Percentiles rank a stretch among this genome's conserved stretches.
phyloP scores from a whole-genome alignment of 352 stramenopile species.

The Globisporangium barbulae region DNA sequence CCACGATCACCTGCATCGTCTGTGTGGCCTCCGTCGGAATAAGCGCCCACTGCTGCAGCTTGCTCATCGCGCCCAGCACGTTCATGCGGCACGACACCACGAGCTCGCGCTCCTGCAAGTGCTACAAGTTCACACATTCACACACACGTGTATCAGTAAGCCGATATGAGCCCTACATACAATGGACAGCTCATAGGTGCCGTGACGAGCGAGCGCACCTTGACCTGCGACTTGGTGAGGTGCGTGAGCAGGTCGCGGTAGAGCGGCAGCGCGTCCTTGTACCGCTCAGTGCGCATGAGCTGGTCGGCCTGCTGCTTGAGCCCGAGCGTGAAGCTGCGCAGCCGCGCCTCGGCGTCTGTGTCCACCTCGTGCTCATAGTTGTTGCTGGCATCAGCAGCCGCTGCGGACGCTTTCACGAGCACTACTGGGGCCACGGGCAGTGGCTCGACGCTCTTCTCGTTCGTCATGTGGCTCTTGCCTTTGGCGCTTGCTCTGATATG shows the following conservation, averaged over 20 bases:
- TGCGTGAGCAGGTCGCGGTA: slow-evolving; percentile 75
- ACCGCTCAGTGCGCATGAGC: slow-evolving; percentile 46
- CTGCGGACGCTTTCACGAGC: not conserved
- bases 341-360: slow-evolving; percentile 41
- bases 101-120: slow-evolving; percentile 44
- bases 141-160: not conserved
- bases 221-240: slow-evolving; percentile 63
- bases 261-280: slow-evolving; percentile 49
- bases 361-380: slow-evolving; percentile 27
- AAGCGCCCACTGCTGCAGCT: slow-evolving; percentile 49
- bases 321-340: slow-evolving; percentile 33
- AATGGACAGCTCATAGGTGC: not conserved
- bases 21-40: slow-evolving; percentile 42
- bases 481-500: slow-evolving; percentile 2
- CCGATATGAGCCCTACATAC: not conserved
- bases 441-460: slow-evolving; percentile 24
- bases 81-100: slow-evolving; percentile 77
- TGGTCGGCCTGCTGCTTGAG: slow-evolving; percentile 70
- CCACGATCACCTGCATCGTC: slow-evolving; percentile 44
- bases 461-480: slow-evolving; percentile 21
- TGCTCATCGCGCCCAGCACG: slow-evolving; percentile 49
- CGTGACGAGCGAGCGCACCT: slow-evolving; percentile 17
- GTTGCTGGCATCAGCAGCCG: not conserved
- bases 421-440: not conserved
- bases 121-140: slow-evolving; percentile 24